Evolutionary conservation across 352 stramenopile species (phyloP).

Genomic region (Phytophthora lateralis): DNA sequence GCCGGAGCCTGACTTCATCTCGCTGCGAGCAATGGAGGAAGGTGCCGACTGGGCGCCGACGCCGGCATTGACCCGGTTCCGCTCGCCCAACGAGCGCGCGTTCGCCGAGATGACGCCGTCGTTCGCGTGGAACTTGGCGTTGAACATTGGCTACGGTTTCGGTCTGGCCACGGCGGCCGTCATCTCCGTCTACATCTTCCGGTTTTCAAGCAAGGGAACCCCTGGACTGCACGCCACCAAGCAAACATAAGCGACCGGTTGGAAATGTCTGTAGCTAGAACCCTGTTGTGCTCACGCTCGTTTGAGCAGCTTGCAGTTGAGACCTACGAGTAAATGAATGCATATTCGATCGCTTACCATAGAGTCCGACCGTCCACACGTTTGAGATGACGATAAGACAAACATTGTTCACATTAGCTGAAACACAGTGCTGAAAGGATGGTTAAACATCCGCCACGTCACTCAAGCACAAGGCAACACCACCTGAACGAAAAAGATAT

Average conservation of each 20-base stretch:
- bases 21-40: conserved; percentile 26
- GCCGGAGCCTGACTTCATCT: conserved; percentile 34
- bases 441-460: conserved; percentile 9
- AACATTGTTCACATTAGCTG: background rate
- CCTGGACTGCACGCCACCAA: conserved; percentile 31
- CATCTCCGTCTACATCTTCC: conserved; percentile 65
- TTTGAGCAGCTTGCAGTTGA: conserved; percentile 9
- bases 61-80: conserved; percentile 26
- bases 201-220: conserved; percentile 47
- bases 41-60: conserved; percentile 22
- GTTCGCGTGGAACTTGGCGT: conserved; percentile 34
- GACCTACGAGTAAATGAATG: conserved; percentile 23
- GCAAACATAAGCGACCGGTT: conserved; percentile 31
- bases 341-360: conserved; percentile 12
- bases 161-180: conserved; percentile 55
- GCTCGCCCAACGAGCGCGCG: conserved; percentile 39
- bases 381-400: background rate
- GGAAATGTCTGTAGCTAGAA: conserved; percentile 19
- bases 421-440: conserved; percentile 1
- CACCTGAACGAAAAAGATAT: conserved; percentile 30
- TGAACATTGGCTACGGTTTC: conserved; percentile 51
- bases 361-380: too few species aligned
- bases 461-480: background rate
- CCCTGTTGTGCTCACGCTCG: conserved; percentile 8
- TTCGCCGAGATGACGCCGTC: conserved; percentile 45